phyloP scores from a whole-genome alignment of 495 filamentous ascomycete genomes.

The Trichoderma parareesei region DNA sequence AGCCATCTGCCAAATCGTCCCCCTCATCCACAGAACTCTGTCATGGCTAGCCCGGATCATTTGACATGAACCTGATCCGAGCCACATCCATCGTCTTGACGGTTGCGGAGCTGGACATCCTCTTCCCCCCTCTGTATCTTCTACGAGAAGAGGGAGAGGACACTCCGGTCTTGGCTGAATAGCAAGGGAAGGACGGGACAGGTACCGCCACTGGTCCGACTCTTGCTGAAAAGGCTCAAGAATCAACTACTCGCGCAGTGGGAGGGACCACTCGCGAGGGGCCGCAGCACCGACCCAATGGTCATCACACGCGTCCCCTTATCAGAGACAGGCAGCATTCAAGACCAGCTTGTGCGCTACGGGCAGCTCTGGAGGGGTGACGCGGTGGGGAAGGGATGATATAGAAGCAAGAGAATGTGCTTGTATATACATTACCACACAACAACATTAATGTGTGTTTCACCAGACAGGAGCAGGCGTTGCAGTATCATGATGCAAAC shows the following conservation, averaged over 20 bases:
- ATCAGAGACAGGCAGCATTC: not conserved
- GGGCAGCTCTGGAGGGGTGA: not conserved
- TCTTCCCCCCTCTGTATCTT: not conserved
- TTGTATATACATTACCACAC: constrained; percentile 5
- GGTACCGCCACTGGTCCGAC: not conserved
- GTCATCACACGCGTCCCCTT: constrained; percentile 9
- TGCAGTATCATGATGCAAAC: constrained; percentile 1
- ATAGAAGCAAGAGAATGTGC: constrained; percentile 5
- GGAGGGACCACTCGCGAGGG: constrained; percentile 9
- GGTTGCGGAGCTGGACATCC: constrained; percentile 4
- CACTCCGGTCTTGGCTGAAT: constrained; percentile 6
- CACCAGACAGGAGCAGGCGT: not conserved
- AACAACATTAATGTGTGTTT: constrained; percentile 8
- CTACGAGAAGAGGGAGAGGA: not conserved
- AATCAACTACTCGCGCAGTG: constrained; percentile 2
- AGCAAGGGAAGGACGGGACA: not conserved
- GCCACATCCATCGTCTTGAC: constrained; percentile 3
- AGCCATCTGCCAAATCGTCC: constrained; percentile 5
- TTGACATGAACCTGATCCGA: not conserved
- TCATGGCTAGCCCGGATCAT: constrained; percentile 3
- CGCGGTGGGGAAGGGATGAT: not conserved
- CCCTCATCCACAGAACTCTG: not conserved
- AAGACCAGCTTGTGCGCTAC: constrained; percentile 5
- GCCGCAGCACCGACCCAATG: constrained; percentile 13
- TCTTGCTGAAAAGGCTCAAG: not conserved